Percentiles rank a stretch among this genome's conserved stretches.
These are phyloP conservation scores for Agastache rugosa DNA, from an alignment of 257 asterid species.

Conservation along the genomic window DNA sequence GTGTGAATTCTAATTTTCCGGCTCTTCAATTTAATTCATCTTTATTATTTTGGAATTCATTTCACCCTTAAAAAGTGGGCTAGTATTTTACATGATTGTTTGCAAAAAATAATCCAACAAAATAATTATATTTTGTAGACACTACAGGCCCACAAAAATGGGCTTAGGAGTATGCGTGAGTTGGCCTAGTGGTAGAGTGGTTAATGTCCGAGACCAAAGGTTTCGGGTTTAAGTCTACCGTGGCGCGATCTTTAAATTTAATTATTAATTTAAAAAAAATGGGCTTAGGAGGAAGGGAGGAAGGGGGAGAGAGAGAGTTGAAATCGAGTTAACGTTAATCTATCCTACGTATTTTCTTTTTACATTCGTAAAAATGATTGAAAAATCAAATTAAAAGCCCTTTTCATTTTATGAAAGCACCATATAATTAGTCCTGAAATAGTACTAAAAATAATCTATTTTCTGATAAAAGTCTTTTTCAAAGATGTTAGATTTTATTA, in stretches of 20 bases:
- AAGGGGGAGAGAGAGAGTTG: not conserved
- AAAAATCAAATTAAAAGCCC: not conserved
- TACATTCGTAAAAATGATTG: not conserved
- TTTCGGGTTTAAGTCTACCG: too few relatives aligned
- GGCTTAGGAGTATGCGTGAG: constrained; percentile 30
- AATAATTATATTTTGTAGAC: constrained; percentile 27
- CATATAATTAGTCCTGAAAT: not conserved
- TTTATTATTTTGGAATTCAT: not conserved
- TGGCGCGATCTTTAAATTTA: too few relatives aligned
- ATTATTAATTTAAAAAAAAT: too few relatives aligned
- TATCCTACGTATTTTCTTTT: not conserved
- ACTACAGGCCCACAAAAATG: constrained; percentile 37
- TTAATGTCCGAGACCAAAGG: too few relatives aligned
- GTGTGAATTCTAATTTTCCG: not conserved
- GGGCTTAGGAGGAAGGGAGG: constrained; percentile 34
- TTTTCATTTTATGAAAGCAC: not conserved
- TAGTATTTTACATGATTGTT: constrained; percentile 24
- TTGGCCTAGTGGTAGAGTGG: too few relatives aligned
- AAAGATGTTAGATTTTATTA: not conserved
- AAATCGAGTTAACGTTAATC: too few relatives aligned
- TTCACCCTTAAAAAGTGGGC: constrained; percentile 8
- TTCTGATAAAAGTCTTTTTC: not conserved
- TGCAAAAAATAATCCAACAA: constrained; percentile 17
- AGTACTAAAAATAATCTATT: not conserved
- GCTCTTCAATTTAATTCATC: not conserved